Percentiles rank a stretch among this genome's conserved stretches.
These are phyloP conservation scores for Zea luxurians DNA, from an alignment of 176 grass and related monocot species.

Conservation along the genomic window DNA sequence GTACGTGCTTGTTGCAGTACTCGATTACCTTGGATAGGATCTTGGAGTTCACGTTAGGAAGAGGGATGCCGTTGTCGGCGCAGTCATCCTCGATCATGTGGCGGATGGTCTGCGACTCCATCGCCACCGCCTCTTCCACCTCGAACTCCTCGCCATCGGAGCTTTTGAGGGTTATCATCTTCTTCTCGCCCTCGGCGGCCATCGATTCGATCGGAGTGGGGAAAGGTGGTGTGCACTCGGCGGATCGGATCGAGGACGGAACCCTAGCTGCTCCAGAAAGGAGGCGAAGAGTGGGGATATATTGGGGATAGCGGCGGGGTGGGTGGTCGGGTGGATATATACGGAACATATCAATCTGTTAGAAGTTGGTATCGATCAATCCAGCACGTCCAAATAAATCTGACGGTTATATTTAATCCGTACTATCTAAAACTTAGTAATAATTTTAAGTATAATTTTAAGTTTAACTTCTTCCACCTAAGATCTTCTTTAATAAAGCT, in stretches of 20 bases:
- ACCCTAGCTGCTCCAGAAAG: conserved; percentile 26
- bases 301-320: background rate
- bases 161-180: conserved; percentile 39
- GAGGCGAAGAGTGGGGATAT: background rate
- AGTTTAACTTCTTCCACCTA: too few relatives aligned
- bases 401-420: too few relatives aligned
- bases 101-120: conserved; percentile 47
- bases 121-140: conserved; percentile 43
- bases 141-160: conserved; percentile 46
- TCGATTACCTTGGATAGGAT: conserved; percentile 75
- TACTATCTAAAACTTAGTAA: too few relatives aligned
- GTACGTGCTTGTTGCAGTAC: conserved; percentile 76
- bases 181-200: conserved; percentile 40
- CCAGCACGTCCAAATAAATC: too few relatives aligned
- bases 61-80: conserved; percentile 52
- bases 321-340: background rate
- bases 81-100: conserved; percentile 68
- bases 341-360: too few relatives aligned
- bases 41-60: conserved; percentile 61
- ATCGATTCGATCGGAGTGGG: background rate
- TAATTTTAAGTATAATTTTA: too few relatives aligned
- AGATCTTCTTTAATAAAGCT: too few relatives aligned
- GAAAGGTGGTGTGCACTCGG: background rate
- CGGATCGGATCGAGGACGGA: conserved; percentile 27
- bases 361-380: too few relatives aligned